phyloP scores from a whole-genome alignment of 2,329 filamentous ascomycete species.

The Ilyonectria sp. region DNA sequence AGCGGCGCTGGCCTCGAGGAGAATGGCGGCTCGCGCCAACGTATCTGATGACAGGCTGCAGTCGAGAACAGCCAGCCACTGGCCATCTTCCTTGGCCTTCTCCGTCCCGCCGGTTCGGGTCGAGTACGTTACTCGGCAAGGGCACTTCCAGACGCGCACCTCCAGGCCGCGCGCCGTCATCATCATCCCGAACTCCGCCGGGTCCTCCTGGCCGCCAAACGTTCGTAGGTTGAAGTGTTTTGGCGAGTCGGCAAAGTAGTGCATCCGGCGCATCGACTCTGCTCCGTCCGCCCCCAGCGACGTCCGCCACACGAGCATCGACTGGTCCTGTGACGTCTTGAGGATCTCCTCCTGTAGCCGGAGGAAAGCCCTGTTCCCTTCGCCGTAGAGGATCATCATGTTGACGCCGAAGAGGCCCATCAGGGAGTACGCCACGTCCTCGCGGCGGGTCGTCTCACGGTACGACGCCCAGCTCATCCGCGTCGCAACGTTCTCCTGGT shows the following conservation, averaged over 20 bases:
- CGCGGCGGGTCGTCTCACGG: constrained; percentile 48
- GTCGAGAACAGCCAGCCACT: constrained; percentile 48
- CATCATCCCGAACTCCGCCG: constrained; percentile 40
- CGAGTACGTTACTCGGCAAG: constrained; percentile 43
- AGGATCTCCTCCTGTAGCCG: constrained; percentile 55
- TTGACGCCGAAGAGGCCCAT: constrained; percentile 54
- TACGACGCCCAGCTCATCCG: constrained; percentile 55
- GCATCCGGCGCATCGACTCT: constrained; percentile 40
- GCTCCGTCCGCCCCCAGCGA: constrained; percentile 24
- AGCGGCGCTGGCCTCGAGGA: constrained; percentile 43
- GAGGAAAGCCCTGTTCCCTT: constrained; percentile 52
- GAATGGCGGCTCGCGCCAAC: constrained; percentile 44
- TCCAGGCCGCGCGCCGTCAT: constrained; percentile 45
- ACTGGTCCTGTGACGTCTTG: constrained; percentile 52
- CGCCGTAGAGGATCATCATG: constrained; percentile 56
- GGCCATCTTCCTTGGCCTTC: constrained; percentile 38
- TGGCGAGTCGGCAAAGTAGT: constrained; percentile 46
- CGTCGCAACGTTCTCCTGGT: constrained; percentile 48
- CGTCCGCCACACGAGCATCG: constrained; percentile 51
- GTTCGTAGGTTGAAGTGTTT: constrained; percentile 46
- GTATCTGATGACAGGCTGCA: constrained; percentile 48
- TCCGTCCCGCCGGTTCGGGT: constrained; percentile 41
- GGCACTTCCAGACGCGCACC: constrained; percentile 47
- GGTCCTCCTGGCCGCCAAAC: constrained; percentile 45
- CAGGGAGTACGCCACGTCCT: constrained; percentile 55